phyloP scores from a whole-genome alignment of 371 early-diverging fungal species.

The Circinella umbellata region DNA sequence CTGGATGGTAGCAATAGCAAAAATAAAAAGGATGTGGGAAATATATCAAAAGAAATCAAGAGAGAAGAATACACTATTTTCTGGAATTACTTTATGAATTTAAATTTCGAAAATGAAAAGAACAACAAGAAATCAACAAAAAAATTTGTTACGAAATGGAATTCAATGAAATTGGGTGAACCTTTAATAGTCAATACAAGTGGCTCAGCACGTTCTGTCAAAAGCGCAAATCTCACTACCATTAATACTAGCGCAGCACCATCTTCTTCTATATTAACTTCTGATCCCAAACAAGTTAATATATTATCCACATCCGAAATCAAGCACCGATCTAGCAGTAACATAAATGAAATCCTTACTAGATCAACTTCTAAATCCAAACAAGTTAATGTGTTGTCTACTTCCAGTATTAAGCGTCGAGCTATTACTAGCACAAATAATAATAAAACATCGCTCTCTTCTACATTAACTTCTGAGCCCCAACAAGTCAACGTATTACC shows the following conservation, averaged over 20 bases:
- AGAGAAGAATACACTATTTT: background rate
- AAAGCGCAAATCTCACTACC: background rate
- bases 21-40: background rate
- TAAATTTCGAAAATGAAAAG: background rate
- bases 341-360: too few species aligned
- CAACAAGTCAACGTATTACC: too few species aligned
- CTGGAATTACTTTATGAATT: slow-evolving; percentile 3
- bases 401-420: background rate
- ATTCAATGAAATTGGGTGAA: background rate
- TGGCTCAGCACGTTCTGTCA: background rate
- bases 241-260: background rate
- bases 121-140: background rate
- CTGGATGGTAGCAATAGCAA: background rate
- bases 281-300: background rate
- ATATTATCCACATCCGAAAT: background rate
- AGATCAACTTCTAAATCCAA: background rate
- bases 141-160: slow-evolving; percentile 3
- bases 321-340: background rate
- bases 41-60: background rate
- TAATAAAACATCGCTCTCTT: too few species aligned
- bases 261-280: background rate
- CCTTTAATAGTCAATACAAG: background rate
- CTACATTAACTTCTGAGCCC: too few species aligned
- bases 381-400: too few species aligned
- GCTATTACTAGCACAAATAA: background rate